Evolutionary conservation across 2,329 filamentous ascomycete genomes (phyloP).

Genomic region (Nemania diffusa): DNA sequence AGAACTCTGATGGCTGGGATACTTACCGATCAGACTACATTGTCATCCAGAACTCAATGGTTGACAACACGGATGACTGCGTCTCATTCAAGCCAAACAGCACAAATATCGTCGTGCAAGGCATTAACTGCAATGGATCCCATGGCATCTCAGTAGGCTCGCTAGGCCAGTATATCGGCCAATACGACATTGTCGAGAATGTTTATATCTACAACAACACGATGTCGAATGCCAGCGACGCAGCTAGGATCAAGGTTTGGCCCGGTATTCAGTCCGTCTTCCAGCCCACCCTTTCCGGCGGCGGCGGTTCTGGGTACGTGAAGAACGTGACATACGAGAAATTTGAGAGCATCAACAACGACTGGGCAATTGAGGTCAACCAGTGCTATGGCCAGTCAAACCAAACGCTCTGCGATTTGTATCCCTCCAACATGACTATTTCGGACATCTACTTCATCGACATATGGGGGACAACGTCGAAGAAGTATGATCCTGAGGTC

Average conservation of each 20-base stretch:
- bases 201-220: slow-evolving; percentile 71
- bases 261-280: slow-evolving; percentile 66
- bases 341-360: slow-evolving; percentile 69
- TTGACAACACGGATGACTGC: slow-evolving; percentile 75
- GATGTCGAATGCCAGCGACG: slow-evolving; percentile 70
- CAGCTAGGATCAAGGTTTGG: slow-evolving; percentile 80
- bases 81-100: slow-evolving; percentile 80
- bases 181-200: slow-evolving; percentile 75
- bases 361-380: slow-evolving; percentile 72
- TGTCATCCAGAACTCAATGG: slow-evolving; percentile 73
- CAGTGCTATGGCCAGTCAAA: slow-evolving; percentile 67
- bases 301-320: slow-evolving; percentile 69
- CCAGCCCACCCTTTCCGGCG: slow-evolving; percentile 70
- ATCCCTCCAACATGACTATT: slow-evolving; percentile 59
- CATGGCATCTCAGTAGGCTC: slow-evolving; percentile 80
- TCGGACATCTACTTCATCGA: slow-evolving; percentile 66
- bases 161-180: slow-evolving; percentile 72
- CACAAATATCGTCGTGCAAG: slow-evolving; percentile 74
- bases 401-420: slow-evolving; percentile 52
- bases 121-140: slow-evolving; percentile 73
- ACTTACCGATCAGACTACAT: slow-evolving; percentile 70
- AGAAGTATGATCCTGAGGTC: slow-evolving; percentile 55
- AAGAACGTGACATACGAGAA: slow-evolving; percentile 74
- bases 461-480: slow-evolving; percentile 64
- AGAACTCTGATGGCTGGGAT: slow-evolving; percentile 74